These are phyloP conservation scores for Alnus rubra DNA, from an alignment of 306 rosid species.

Conservation along the genomic window DNA sequence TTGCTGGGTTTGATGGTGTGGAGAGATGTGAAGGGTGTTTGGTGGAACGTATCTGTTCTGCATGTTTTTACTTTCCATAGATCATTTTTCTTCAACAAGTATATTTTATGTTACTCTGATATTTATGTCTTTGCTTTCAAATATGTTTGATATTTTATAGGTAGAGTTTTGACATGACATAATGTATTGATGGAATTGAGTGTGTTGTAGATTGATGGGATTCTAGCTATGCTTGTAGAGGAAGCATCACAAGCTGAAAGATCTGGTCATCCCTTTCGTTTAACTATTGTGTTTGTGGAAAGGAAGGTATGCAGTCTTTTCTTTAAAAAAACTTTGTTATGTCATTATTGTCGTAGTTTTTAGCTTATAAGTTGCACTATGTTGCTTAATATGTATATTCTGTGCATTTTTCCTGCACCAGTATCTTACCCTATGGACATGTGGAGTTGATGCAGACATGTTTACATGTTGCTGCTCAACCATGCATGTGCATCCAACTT, in stretches of 20 bases:
- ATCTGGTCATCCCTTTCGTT: constrained; percentile 64
- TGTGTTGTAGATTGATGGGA: constrained; percentile 69
- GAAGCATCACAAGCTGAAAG: constrained; percentile 73
- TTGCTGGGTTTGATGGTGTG: not conserved
- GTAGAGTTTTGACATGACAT: not conserved
- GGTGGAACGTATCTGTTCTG: not conserved
- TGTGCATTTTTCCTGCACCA: not conserved
- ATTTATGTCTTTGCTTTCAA: not conserved
- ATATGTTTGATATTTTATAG: not conserved
- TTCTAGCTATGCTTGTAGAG: constrained; percentile 77
- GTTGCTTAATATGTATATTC: not conserved
- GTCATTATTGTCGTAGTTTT: constrained; percentile 13
- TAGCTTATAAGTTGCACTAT: not conserved
- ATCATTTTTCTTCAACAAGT: not conserved
- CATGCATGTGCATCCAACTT: constrained; percentile 3
- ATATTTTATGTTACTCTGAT: not conserved
- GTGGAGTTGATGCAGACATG: not conserved
- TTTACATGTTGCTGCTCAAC: not conserved
- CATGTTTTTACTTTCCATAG: not conserved
- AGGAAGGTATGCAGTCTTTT: constrained; percentile 59
- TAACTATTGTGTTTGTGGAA: constrained; percentile 86
- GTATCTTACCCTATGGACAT: not conserved
- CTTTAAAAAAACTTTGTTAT: not conserved
- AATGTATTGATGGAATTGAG: constrained; percentile 14
- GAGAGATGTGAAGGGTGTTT: not conserved